Evolutionary conservation across 495 filamentous ascomycete species (phyloP), one percentile per base, ranked within the genome.

Genomic region (Neurospora sp.): DNA sequence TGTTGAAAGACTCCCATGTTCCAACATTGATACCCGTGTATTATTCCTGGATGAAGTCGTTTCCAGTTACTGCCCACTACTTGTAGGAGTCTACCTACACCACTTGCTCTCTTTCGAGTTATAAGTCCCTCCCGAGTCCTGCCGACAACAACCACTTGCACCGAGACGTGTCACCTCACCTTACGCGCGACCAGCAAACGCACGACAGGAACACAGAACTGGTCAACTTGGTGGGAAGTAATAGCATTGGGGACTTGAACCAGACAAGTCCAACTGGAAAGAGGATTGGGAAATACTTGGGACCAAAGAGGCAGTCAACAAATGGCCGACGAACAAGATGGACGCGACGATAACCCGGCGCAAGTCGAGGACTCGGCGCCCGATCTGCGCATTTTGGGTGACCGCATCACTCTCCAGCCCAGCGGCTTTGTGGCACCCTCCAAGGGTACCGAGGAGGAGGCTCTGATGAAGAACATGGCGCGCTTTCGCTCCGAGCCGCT

Each of bases 351-450:
- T 54, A 23, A 73, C 62, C 5, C 75, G 79, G 39, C 81, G 80
- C 74, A 66, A 35, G 54, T 66, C 27, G 54, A 66, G 54, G 83
- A 85, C 75, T 88, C 90, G 39, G 91, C 93, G 76, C 93, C 93
- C 39, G 93, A 97, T 81, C 83, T 97, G 73, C 91, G 93, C 79
- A 95, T 97, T 73, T 83, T 93, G 18, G 92, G 92, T 72, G 88
- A 92, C 77, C 85, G 92, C 76, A 88, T 96, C 71, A 94, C 91
- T 16, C 88, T 97, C 42, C 92, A 93, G 80, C 92, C 92, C 9
- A 90, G 91, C 72, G 93, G 92, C 69, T 93, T 90, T 77, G 84
- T 90, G 73, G 87, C 89, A 76, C 83, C 76, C 11, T 77, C 81
- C 62, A 75, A 77, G 38, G 70, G 70, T 35, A 42, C 73, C 27